Conservation (phyloP, 768 basidiomycete species). For the Heimioporus sp. region DNA sequence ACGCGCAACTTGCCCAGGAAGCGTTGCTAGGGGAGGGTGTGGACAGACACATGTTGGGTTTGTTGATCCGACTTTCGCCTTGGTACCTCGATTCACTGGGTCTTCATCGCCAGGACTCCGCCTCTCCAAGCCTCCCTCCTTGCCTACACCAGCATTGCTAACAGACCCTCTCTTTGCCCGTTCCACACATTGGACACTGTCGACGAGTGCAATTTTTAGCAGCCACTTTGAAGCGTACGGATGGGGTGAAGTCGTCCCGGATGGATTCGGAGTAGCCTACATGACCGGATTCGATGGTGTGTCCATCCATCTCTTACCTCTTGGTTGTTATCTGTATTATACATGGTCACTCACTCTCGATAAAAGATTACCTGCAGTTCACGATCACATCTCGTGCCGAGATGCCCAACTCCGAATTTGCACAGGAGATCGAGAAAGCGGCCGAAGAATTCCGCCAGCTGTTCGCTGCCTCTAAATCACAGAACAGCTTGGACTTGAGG, state of each 20-base stretch:
- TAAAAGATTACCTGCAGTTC: conserved; percentile 73
- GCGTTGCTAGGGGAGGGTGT: conserved; percentile 72
- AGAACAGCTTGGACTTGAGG: not conserved
- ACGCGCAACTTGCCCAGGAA: conserved; percentile 61
- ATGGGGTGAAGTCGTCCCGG: conserved; percentile 94
- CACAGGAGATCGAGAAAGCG: conserved; percentile 62
- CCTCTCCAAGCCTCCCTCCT: conserved; percentile 59
- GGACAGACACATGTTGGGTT: conserved; percentile 87
- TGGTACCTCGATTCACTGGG: not conserved
- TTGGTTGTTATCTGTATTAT: not conserved
- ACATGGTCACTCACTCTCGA: conserved; percentile 2
- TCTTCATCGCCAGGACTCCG: conserved; percentile 54
- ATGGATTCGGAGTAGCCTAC: conserved; percentile 94
- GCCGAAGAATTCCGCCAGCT: conserved; percentile 72
- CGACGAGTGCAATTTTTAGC: conserved; percentile 88
- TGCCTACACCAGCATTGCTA: conserved; percentile 68
- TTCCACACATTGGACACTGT: conserved; percentile 82
- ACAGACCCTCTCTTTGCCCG: conserved; percentile 70
- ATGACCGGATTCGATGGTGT: conserved; percentile 84
- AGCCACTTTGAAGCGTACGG: conserved; percentile 83
- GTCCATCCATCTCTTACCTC: conserved; percentile 16
- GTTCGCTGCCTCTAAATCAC: conserved; percentile 27
- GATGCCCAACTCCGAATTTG: conserved; percentile 77
- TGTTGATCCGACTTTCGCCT: conserved; percentile 13
- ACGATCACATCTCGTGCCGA: conserved; percentile 85